A percentile compares a stretch with the other conserved stretches of the same genome.
Evolutionary conservation across 352 stramenopile genomes (phyloP).

Genomic region (Phytophthora capsici): DNA sequence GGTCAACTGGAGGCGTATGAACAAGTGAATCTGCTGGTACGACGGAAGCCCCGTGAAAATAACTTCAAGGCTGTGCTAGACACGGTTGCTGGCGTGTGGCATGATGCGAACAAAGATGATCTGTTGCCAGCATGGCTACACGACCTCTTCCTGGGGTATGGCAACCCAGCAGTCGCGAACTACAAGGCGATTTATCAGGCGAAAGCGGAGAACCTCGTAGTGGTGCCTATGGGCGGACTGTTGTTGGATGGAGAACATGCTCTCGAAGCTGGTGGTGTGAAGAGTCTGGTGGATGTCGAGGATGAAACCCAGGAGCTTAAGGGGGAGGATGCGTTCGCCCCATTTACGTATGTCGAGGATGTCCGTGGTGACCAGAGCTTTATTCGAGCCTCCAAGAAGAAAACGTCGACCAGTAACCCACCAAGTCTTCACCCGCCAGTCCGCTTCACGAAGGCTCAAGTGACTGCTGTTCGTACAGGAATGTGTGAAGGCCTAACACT

Average conservation of each 20-base stretch:
- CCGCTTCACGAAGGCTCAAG: slow-evolving; percentile 93
- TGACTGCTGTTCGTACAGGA: slow-evolving; percentile 92
- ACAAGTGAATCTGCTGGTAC: slow-evolving; percentile 95
- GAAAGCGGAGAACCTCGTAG: slow-evolving; percentile 39
- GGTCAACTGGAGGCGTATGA: slow-evolving; percentile 76
- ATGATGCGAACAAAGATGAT: slow-evolving; percentile 40
- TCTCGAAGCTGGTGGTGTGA: slow-evolving; percentile 40
- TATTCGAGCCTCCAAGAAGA: slow-evolving; percentile 46
- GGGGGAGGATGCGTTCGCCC: slow-evolving; percentile 40
- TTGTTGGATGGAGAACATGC: slow-evolving; percentile 60
- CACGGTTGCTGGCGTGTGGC: slow-evolving; percentile 65
- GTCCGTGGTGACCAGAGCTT: slow-evolving; percentile 33
- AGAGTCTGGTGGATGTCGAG: slow-evolving; percentile 50
- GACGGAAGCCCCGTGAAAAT: slow-evolving; percentile 88
- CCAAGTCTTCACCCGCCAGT: slow-evolving; percentile 29
- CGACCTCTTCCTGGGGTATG: slow-evolving; percentile 95
- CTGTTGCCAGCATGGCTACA: slow-evolving; percentile 94
- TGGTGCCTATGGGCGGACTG: slow-evolving; percentile 47
- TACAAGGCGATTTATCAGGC: slow-evolving; percentile 67
- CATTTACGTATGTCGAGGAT: slow-evolving; percentile 64
- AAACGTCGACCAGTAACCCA: slow-evolving; percentile 6
- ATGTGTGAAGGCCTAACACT: slow-evolving; percentile 94
- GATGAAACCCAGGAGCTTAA: slow-evolving; percentile 39
- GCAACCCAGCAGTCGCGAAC: slow-evolving; percentile 84
- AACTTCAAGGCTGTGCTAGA: slow-evolving; percentile 96